Evolutionary conservation across 2,329 filamentous ascomycete species (phyloP), one percentile per base, ranked within the genome.

Genomic region (Neofusicoccum laricinum): DNA sequence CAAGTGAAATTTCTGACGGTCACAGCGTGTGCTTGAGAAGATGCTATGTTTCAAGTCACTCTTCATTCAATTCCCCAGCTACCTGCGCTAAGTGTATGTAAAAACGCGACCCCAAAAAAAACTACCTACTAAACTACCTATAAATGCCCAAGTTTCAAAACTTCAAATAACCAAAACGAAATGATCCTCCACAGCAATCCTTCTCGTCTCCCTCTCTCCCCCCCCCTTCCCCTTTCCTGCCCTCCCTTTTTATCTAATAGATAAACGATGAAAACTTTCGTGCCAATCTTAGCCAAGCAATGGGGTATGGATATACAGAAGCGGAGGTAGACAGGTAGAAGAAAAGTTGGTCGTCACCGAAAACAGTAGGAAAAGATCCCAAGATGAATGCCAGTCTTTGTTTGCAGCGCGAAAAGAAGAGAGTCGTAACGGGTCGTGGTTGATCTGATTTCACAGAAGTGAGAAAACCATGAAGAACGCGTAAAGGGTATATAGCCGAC

Each of bases 401-500:
- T 46, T 58, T 41, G 53, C 36, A 30, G 21, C 19, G 51, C 25
- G 7, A 6, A 7, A 7, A 30, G 25, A 58, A 46, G 55, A 59
- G 55, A 59, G 55, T 59, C 55, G 30, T 59, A 48, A 59, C 55
- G 55, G 55, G 55, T 59, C 55, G 55, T 59, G 41, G 55, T 45
- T 38, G 41, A 34, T 59, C 55, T 51, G 30, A 32, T 17, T 32
- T 51, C 49, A 21, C 49, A 51, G 40, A 59, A 48, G n/a, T 58
- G 51, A 14, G 53, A 45, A 45, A 58, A 43, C 55, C 55, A 59
- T 45, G 19, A 45, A 59, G 55, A 46, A 59, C 55, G 55, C 55
- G 30, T 59, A 61, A 61, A 61, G 58, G 58, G 58, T 61, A 61
- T 61, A 61, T 50, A 61, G 58, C 58, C 46, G 58, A 50, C 58